phyloP scores from a whole-genome alignment of 768 basidiomycete genomes.

The Mycena epipterygia region DNA sequence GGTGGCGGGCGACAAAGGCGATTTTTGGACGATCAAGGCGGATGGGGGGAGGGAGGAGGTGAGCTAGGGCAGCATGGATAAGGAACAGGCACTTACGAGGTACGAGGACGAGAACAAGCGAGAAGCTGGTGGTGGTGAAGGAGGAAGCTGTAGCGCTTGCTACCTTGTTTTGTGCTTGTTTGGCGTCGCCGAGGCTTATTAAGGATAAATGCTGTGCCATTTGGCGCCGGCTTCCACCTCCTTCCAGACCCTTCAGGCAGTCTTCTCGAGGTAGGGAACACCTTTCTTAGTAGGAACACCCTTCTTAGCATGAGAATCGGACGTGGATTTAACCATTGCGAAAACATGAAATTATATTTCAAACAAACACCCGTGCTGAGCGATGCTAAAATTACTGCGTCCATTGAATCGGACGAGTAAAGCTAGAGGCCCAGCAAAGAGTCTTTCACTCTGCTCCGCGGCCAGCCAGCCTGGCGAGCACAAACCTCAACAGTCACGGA shows the following conservation, averaged over 20 bases:
- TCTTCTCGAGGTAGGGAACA: too few species aligned
- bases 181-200: conserved; percentile 9
- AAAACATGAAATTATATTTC: conserved; percentile 17
- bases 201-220: conserved; percentile 21
- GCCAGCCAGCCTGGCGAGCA: conserved; percentile 7
- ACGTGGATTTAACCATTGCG: neutral
- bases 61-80: conserved; percentile 39
- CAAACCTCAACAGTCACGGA: conserved; percentile 34
- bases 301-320: too few species aligned
- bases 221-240: conserved; percentile 16
- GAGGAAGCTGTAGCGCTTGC: conserved; percentile 57
- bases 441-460: neutral
- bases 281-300: neutral
- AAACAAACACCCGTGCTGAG: conserved; percentile 23
- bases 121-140: conserved; percentile 62
- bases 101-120: conserved; percentile 42
- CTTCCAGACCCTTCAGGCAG: conserved; percentile 4
- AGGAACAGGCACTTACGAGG: conserved; percentile 28
- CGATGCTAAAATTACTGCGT: conserved; percentile 24
- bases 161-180: conserved; percentile 55
- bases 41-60: conserved; percentile 46
- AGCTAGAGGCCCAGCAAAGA: conserved; percentile 18
- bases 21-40: conserved; percentile 34
- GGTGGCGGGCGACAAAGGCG: conserved; percentile 35
- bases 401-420: conserved; percentile 29